A percentile compares a stretch with the other conserved stretches of the same genome.
These are phyloP conservation scores for Pelargonium fulgidum DNA, from an alignment of 441 rosid species.

Conservation along the genomic window DNA sequence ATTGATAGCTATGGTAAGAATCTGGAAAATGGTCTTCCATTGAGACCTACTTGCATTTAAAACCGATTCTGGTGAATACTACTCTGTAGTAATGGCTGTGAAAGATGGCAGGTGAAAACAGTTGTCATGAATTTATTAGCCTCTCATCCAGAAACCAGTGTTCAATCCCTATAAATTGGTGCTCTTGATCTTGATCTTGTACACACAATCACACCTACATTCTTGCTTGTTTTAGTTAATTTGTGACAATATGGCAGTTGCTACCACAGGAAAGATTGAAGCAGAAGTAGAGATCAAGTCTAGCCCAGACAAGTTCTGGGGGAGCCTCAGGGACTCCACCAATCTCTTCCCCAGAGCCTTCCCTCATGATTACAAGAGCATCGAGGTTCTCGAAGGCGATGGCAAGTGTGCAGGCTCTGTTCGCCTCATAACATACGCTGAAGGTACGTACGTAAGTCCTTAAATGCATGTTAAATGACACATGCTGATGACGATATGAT, in stretches of 20 bases:
- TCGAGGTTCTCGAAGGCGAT: constrained; percentile 75
- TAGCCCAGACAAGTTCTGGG: constrained; percentile 56
- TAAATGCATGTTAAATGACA: no score
- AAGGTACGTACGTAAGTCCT: constrained; percentile 26
- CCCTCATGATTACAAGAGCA: constrained; percentile 70
- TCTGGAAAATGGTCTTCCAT: no score
- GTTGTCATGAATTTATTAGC: neutral
- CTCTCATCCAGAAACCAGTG: neutral
- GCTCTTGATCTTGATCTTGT: neutral
- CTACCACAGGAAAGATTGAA: constrained; percentile 39
- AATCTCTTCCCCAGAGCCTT: constrained; percentile 54
- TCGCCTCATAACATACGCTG: constrained; percentile 57
- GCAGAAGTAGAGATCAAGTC: constrained; percentile 71
- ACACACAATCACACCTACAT: neutral
- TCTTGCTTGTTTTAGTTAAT: neutral
- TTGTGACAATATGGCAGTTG: neutral
- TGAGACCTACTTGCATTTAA: constrained; percentile 1
- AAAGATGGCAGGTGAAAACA: neutral
- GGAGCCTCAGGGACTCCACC: constrained; percentile 51
- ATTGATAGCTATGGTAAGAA: neutral
- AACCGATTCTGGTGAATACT: neutral
- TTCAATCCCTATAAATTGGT: neutral
- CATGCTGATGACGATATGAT: no score
- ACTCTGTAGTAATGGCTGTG: neutral
- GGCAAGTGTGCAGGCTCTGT: constrained; percentile 67